These are phyloP conservation scores for Pichia occidentalis DNA, from an alignment of 805 yeast species.

Conservation along the genomic window DNA sequence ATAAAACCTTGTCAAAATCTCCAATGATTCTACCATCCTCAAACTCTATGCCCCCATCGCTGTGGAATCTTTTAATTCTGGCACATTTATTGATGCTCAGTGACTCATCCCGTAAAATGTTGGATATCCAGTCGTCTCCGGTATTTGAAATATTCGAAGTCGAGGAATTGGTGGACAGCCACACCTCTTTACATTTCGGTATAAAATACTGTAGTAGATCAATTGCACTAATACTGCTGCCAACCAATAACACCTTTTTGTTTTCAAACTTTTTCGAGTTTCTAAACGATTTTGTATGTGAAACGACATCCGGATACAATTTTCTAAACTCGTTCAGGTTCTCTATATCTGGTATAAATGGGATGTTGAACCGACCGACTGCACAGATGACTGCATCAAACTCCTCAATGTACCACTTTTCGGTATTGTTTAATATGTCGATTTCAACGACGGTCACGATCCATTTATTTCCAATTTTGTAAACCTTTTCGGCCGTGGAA, in stretches of 20 bases:
- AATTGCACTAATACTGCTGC: conserved; percentile 56
- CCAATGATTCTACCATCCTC: conserved; percentile 28
- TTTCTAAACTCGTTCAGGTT: conserved; percentile 30
- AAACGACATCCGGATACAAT: conserved; percentile 27
- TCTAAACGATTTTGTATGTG: conserved; percentile 27
- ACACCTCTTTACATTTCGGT: conserved; percentile 17
- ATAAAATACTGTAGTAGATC: conserved; percentile 45
- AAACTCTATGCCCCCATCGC: conserved; percentile 16
- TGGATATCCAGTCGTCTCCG: too few relatives aligned
- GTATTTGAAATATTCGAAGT: background rate
- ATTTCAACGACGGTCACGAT: conserved; percentile 20
- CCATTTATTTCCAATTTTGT: conserved; percentile 28
- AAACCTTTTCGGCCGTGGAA: conserved; percentile 29
- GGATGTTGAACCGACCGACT: conserved; percentile 37
- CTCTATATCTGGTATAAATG: conserved; percentile 32
- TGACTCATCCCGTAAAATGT: conserved; percentile 30
- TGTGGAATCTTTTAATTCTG: conserved; percentile 12
- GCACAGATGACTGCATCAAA: conserved; percentile 39
- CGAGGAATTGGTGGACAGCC: conserved; percentile 5
- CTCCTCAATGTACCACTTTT: conserved; percentile 35
- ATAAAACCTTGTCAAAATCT: conserved; percentile 35
- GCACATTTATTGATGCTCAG: conserved; percentile 30
- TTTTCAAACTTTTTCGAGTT: conserved; percentile 22
- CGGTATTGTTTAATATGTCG: conserved; percentile 14
- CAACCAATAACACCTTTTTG: conserved; percentile 28